Percentiles rank a stretch among this genome's conserved stretches.
Conservation (phyloP, 1,284 basidiomycete species). For the Neolentinus lepideus region DNA sequence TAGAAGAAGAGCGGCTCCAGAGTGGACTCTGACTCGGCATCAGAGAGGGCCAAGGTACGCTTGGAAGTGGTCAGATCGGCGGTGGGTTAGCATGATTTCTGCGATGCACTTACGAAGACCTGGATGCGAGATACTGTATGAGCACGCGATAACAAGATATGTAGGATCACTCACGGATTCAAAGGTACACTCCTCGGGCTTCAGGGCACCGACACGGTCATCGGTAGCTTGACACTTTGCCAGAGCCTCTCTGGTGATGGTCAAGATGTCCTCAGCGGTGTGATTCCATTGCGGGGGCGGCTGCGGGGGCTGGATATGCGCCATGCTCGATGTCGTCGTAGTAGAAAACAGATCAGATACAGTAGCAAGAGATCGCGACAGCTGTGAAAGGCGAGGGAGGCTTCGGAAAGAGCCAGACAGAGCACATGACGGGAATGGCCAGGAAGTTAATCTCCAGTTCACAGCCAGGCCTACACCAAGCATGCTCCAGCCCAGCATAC, state of each 20-base stretch:
- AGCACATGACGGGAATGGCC: not conserved
- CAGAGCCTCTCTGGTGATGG: constrained; percentile 54
- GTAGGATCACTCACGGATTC: constrained; percentile 36
- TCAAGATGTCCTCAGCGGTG: constrained; percentile 51
- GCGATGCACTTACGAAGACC: constrained; percentile 56
- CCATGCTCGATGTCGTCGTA: constrained; percentile 26
- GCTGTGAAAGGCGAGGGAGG: not conserved
- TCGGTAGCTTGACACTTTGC: constrained; percentile 44
- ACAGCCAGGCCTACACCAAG: not conserved
- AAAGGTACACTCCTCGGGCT: constrained; percentile 48
- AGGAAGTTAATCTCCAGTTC: not conserved
- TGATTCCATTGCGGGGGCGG: constrained; percentile 64
- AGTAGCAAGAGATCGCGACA: not conserved
- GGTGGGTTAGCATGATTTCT: not conserved
- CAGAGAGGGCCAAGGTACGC: constrained; percentile 50
- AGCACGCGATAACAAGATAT: not conserved
- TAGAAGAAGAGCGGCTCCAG: constrained; percentile 67
- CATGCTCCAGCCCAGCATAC: not conserved
- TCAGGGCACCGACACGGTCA: constrained; percentile 58
- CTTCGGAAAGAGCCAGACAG: not conserved
- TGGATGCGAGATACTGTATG: constrained; percentile 17
- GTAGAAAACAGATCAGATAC: constrained; percentile 4
- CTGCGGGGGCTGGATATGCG: constrained; percentile 56
- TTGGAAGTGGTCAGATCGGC: constrained; percentile 21
- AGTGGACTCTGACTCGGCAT: constrained; percentile 43